Percentiles rank a stretch among this genome's conserved stretches.
phyloP scores from a whole-genome alignment of 208 protist species.

The Crithidia thermophila region DNA sequence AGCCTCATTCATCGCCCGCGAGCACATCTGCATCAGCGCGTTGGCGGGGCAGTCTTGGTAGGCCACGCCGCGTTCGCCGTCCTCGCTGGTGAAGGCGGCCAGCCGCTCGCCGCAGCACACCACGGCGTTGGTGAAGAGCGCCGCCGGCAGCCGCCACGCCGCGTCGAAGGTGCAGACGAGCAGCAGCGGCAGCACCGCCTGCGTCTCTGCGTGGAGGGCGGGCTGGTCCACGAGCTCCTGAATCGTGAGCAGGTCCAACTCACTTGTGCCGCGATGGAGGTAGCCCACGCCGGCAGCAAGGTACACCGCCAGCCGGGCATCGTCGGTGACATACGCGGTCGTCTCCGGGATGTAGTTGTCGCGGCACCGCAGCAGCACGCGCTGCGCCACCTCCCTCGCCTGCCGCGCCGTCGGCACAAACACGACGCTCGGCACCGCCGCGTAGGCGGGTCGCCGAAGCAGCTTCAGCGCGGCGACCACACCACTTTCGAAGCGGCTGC shows the following conservation, averaged over 20 bases:
- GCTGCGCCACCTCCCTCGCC: conserved; percentile 64
- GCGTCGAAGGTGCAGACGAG: conserved; percentile 83
- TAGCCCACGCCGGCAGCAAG: conserved; percentile 79
- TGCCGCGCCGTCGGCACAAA: conserved; percentile 74
- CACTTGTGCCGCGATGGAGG: conserved; percentile 67
- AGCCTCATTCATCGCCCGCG: conserved; percentile 66
- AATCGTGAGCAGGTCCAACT: conserved; percentile 66
- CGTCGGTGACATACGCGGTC: conserved; percentile 28
- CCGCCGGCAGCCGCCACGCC: conserved; percentile 80
- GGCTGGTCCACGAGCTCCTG: conserved; percentile 57
- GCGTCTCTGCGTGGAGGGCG: conserved; percentile 51
- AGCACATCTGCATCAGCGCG: conserved; percentile 81
- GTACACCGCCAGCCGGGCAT: conserved; percentile 55
- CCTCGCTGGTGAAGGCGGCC: conserved; percentile 22
- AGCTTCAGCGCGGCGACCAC: conserved; percentile 53
- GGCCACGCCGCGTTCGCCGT: conserved; percentile 20
- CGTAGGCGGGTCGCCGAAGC: conserved; percentile 65
- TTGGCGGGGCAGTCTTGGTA: conserved; percentile 58
- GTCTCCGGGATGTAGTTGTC: conserved; percentile 64
- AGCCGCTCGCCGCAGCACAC: conserved; percentile 76
- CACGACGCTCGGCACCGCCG: conserved; percentile 50
- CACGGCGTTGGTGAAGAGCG: conserved; percentile 65
- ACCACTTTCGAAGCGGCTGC: conserved; percentile 71
- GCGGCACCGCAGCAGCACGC: conserved; percentile 77
- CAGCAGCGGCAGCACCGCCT: conserved; percentile 55